These are phyloP conservation scores for Penicillium arizonense DNA, from an alignment of 495 filamentous ascomycete genomes.

Conservation along the genomic window DNA sequence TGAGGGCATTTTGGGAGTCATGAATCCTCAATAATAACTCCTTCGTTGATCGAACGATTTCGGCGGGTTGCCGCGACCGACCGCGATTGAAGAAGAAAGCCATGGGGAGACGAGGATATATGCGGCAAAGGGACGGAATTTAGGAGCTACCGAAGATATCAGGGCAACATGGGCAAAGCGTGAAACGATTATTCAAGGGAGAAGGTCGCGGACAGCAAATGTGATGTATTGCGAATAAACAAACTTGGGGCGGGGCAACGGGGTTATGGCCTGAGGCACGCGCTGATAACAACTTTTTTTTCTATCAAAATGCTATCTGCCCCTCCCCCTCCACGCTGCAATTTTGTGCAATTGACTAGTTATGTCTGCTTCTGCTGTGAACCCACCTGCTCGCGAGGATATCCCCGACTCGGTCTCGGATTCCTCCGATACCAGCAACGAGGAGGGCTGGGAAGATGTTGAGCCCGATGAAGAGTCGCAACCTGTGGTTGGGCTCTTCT, in stretches of 20 bases:
- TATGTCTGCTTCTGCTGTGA: slow-evolving; percentile 31
- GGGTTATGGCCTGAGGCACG: slow-evolving; percentile 20
- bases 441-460: slow-evolving; percentile 80
- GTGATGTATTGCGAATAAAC: slow-evolving; percentile 31
- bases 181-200: neutral
- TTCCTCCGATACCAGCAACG: slow-evolving; percentile 52
- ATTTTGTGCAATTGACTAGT: slow-evolving; percentile 5
- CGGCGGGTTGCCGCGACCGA: slow-evolving; percentile 50
- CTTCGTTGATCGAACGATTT: slow-evolving; percentile 57
- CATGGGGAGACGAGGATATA: slow-evolving; percentile 49
- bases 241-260: slow-evolving; percentile 41
- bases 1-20: slow-evolving; percentile 39
- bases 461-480: slow-evolving; percentile 66
- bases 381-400: slow-evolving; percentile 23
- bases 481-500: slow-evolving; percentile 67
- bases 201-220: slow-evolving; percentile 3
- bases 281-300: slow-evolving; percentile 32
- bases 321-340: slow-evolving; percentile 15
- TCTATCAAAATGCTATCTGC: slow-evolving; percentile 17
- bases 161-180: neutral
- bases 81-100: slow-evolving; percentile 88
- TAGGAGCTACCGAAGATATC: neutral
- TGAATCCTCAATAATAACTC: slow-evolving; percentile 52
- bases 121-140: slow-evolving; percentile 5
- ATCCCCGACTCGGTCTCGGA: slow-evolving; percentile 38